These are phyloP conservation scores for Alnus rubra DNA, from an alignment of 306 rosid species.

Conservation along the genomic window DNA sequence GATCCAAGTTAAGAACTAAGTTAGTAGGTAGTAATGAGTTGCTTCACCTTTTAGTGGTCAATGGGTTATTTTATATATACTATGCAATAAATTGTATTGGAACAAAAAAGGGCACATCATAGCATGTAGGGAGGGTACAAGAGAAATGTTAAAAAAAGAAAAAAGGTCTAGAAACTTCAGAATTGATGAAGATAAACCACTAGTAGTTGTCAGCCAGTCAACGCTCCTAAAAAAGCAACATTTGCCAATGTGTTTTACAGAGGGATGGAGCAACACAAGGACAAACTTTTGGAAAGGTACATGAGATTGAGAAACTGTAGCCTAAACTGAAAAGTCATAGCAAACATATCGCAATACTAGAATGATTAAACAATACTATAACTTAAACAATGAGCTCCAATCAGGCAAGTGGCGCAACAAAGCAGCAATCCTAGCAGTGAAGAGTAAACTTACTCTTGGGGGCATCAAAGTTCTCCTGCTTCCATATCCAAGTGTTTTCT, in stretches of 20 bases:
- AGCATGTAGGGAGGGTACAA: not conserved
- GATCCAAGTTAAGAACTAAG: not conserved
- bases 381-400: constrained; percentile 9
- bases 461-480: constrained; percentile 67
- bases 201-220: not conserved
- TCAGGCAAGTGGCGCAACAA: constrained; percentile 14
- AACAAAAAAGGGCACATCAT: not conserved
- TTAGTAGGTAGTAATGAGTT: not conserved
- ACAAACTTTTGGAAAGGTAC: not conserved
- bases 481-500: constrained; percentile 50
- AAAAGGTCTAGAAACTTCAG: not conserved
- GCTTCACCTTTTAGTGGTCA: not conserved
- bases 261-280: constrained; percentile 2
- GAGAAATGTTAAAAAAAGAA: not conserved
- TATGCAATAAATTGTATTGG: not conserved
- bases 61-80: too few relatives aligned
- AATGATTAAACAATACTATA: constrained; percentile 1
- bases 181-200: not conserved
- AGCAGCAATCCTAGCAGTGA: constrained; percentile 12
- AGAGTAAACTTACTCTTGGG: constrained; percentile 70
- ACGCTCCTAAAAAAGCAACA: not conserved
- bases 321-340: constrained; percentile 4
- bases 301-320: not conserved
- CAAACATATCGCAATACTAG: constrained; percentile 7
- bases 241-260: not conserved